A percentile compares a stretch with the other conserved stretches of the same genome.
These are phyloP conservation scores for Metschnikowia arizonensis DNA, from an alignment of 805 yeast species.

Conservation along the genomic window DNA sequence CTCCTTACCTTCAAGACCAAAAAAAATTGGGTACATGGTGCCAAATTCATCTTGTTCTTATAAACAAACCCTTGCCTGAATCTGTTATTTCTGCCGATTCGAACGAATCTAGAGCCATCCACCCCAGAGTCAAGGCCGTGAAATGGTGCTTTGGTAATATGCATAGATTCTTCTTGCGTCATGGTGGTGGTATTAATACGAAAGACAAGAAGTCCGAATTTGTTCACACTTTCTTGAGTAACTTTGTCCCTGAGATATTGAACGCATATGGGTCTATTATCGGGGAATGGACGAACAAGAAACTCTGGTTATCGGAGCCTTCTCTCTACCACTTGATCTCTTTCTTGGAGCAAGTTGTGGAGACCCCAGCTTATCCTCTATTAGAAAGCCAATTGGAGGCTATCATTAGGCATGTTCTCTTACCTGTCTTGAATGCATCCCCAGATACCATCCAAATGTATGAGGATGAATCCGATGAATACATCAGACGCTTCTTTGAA, in stretches of 20 bases:
- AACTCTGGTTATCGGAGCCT: constrained; percentile 39
- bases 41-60: constrained; percentile 34
- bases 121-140: constrained; percentile 42
- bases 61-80: constrained; percentile 37
- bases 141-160: constrained; percentile 46
- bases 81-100: constrained; percentile 30
- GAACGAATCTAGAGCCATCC: constrained; percentile 27
- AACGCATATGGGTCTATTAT: constrained; percentile 42
- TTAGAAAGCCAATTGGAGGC: constrained; percentile 40
- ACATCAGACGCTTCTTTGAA: constrained; percentile 42
- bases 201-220: constrained; percentile 27
- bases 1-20: constrained; percentile 35
- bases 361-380: constrained; percentile 36
- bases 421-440: constrained; percentile 39
- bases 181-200: constrained; percentile 41
- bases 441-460: constrained; percentile 39
- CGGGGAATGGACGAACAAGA: constrained; percentile 37
- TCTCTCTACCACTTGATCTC: constrained; percentile 41
- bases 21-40: constrained; percentile 41
- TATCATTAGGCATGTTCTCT: constrained; percentile 35
- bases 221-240: constrained; percentile 29
- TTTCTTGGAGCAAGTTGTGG: constrained; percentile 40
- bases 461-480: constrained; percentile 45
- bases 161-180: constrained; percentile 38
- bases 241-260: constrained; percentile 42